These are phyloP conservation scores for Colletotrichum destructivum DNA, from an alignment of 2,329 filamentous ascomycete genomes.

Conservation along the genomic window DNA sequence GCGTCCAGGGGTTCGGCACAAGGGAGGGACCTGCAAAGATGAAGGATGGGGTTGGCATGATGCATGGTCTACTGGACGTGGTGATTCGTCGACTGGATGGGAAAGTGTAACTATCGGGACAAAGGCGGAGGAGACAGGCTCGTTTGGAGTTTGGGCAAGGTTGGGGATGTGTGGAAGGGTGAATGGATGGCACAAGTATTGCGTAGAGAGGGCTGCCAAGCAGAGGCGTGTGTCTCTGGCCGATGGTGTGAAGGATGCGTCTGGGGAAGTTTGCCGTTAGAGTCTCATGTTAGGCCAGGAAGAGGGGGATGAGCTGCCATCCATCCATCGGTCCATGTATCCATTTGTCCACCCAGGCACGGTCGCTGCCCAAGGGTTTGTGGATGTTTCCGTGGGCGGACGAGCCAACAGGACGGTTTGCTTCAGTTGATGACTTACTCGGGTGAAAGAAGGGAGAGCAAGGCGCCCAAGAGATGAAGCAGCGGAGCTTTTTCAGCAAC, in stretches of 20 bases:
- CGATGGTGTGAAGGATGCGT: conserved; percentile 5
- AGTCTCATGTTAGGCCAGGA: not conserved
- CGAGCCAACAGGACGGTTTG: not conserved
- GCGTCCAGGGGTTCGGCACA: conserved; percentile 21
- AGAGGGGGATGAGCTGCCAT: not conserved
- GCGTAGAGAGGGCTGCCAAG: not conserved
- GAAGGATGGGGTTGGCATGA: conserved; percentile 2
- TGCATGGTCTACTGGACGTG: conserved; percentile 10
- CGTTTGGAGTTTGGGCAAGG: conserved; percentile 4
- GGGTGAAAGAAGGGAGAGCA: not conserved
- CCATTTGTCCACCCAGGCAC: not conserved
- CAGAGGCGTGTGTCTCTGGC: not conserved
- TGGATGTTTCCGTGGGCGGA: not conserved
- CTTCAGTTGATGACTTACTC: conserved; percentile 24
- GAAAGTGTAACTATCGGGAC: conserved; percentile 4
- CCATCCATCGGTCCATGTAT: not conserved
- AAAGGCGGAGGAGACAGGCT: not conserved
- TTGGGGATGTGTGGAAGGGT: conserved; percentile 8
- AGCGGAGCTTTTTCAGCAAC: conserved; percentile 7
- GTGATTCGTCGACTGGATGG: conserved; percentile 18
- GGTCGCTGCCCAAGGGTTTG: not conserved
- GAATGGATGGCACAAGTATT: not conserved
- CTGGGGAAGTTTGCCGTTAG: conserved; percentile 22
- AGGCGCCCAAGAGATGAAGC: not conserved
- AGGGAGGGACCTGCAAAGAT: conserved; percentile 24